phyloP scores from a whole-genome alignment of 352 stramenopile species.

The Pythium guiyangense region DNA sequence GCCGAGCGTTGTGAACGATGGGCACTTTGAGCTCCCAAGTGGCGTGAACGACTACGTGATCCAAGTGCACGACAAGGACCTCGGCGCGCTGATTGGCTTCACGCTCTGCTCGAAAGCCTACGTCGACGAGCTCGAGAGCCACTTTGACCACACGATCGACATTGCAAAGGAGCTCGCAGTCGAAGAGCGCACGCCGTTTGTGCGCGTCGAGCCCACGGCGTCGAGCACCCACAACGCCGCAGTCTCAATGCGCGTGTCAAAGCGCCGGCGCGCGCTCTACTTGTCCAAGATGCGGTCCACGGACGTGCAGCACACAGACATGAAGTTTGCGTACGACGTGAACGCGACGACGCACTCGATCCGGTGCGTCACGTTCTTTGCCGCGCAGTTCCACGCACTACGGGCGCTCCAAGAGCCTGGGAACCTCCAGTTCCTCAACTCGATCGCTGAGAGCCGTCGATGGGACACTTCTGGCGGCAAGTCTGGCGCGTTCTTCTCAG shows the following conservation, averaged over 20 bases:
- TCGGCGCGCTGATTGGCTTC: conserved; percentile 79
- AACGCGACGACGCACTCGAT: conserved; percentile 51
- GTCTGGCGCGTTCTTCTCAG: conserved; percentile 85
- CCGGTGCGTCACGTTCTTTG: conserved; percentile 74
- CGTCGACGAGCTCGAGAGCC: conserved; percentile 56
- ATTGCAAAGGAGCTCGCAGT: conserved; percentile 39
- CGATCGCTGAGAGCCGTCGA: conserved; percentile 66
- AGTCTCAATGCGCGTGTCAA: conserved; percentile 14
- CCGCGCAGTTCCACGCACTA: conserved; percentile 78
- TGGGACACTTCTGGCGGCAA: conserved; percentile 82
- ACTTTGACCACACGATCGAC: conserved; percentile 51
- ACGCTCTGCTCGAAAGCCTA: conserved; percentile 73
- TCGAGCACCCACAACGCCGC: conserved; percentile 4
- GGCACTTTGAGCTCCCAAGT: conserved; percentile 66
- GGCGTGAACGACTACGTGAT: conserved; percentile 77
- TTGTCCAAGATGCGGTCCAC: conserved; percentile 60
- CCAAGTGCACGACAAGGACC: conserved; percentile 77
- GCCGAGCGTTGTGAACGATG: conserved; percentile 40
- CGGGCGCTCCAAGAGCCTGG: conserved; percentile 56
- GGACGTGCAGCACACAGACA: conserved; percentile 73
- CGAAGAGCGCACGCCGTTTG: conserved; percentile 6
- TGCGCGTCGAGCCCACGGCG: not conserved
- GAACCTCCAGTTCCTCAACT: conserved; percentile 81
- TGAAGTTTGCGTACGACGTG: conserved; percentile 69
- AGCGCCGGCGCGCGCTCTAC: conserved; percentile 48